Percentiles rank a stretch among this genome's conserved stretches.
Evolutionary conservation across 129 eudicot species (phyloP).

Genomic region (Artemisia tridentata): DNA sequence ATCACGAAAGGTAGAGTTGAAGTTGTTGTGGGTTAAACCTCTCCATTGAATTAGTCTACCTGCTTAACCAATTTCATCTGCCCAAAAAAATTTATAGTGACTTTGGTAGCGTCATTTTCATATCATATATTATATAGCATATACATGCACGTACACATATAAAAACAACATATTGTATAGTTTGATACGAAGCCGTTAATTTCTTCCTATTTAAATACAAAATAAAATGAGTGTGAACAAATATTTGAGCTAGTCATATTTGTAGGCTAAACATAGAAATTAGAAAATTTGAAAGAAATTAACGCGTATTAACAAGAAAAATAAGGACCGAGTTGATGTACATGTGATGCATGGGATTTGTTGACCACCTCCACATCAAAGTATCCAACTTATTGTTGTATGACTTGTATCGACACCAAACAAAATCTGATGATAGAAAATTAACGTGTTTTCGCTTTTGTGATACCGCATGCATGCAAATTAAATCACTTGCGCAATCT

Average conservation of each 20-base stretch:
- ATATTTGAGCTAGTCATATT: neutral
- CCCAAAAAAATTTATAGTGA: neutral
- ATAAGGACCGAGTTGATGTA: neutral
- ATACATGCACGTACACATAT: neutral
- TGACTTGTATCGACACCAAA: neutral
- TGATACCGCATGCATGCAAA: no score
- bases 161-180: neutral
- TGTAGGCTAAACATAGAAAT: neutral
- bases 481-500: no score
- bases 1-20: neutral
- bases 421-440: neutral
- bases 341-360: neutral
- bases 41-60: constrained; percentile 16
- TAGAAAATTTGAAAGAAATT: neutral
- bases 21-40: constrained; percentile 27
- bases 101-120: neutral
- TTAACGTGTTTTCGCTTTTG: neutral
- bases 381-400: neutral
- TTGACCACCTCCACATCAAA: neutral
- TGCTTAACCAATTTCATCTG: constrained; percentile 23
- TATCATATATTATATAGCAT: neutral
- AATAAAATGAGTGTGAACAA: neutral
- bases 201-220: neutral
- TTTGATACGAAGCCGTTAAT: neutral
- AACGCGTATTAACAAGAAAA: neutral